Percentiles rank a stretch among this genome's conserved stretches.
Conservation (phyloP, 2,329 filamentous ascomycete genomes). For the Hypoxylon sp. region DNA sequence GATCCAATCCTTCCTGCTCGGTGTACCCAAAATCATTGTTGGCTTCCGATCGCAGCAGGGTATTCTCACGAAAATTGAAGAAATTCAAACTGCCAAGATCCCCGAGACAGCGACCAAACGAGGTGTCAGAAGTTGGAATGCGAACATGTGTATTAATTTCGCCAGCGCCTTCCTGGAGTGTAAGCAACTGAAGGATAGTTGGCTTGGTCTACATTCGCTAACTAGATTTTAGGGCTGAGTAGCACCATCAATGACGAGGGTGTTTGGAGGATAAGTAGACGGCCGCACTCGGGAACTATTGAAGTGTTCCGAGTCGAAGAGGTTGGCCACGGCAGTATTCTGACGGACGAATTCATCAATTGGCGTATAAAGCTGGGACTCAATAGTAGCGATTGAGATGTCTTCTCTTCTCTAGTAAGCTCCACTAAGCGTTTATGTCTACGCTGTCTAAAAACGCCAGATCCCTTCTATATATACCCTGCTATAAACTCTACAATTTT, state of each 20-base stretch:
- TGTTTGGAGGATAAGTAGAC: conserved; percentile 81
- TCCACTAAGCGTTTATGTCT: conserved; percentile 9
- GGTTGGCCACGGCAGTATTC: conserved; percentile 76
- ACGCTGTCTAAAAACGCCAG: conserved; percentile 15
- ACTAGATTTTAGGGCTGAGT: conserved; percentile 63
- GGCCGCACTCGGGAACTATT: conserved; percentile 68
- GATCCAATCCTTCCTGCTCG: conserved; percentile 94
- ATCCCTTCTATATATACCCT: conserved; percentile 37
- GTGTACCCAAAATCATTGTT: conserved; percentile 90
- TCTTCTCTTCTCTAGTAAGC: conserved; percentile 1
- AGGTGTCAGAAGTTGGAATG: conserved; percentile 81
- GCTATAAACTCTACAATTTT: conserved; percentile 21
- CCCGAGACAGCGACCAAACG: conserved; percentile 76
- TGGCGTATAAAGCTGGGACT: conserved; percentile 69
- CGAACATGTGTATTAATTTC: conserved; percentile 93
- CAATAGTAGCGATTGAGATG: conserved; percentile 25
- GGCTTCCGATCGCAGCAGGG: conserved; percentile 83
- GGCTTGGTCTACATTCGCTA: conserved; percentile 5
- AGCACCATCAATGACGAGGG: conserved; percentile 73
- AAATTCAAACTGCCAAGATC: conserved; percentile 81
- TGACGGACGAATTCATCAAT: conserved; percentile 79
- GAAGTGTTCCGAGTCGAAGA: conserved; percentile 79
- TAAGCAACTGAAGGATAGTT: conserved; percentile 52
- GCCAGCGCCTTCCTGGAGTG: conserved; percentile 79
- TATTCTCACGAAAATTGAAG: conserved; percentile 75